Evolutionary conservation across 495 filamentous ascomycete genomes (phyloP).

Genomic region (Cudoniella acicularis): DNA sequence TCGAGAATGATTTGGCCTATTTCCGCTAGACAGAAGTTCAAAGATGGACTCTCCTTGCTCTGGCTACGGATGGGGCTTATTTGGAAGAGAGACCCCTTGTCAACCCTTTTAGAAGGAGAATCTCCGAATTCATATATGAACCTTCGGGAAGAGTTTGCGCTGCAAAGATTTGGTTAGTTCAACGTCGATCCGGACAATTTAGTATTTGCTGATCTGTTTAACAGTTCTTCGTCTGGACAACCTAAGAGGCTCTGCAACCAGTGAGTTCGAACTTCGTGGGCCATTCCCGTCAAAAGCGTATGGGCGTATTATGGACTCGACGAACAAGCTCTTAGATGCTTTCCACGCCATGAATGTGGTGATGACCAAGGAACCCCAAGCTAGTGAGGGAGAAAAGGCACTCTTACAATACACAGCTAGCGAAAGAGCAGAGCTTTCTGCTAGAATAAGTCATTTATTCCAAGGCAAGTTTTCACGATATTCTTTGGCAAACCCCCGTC

Average conservation of each 20-base stretch:
- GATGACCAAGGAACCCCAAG: conserved; percentile 72
- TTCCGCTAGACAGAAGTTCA: conserved; percentile 78
- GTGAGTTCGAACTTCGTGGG: conserved; percentile 79
- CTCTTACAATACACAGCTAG: conserved; percentile 73
- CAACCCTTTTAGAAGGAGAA: conserved; percentile 56
- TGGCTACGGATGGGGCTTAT: conserved; percentile 94
- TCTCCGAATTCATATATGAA: conserved; percentile 68
- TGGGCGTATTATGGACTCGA: conserved; percentile 69
- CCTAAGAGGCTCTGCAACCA: conserved; percentile 66
- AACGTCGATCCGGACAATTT: too few species aligned
- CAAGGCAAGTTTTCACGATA: conserved; percentile 53
- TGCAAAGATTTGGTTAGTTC: conserved; percentile 45
- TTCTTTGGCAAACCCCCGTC: background rate
- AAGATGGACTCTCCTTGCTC: conserved; percentile 77
- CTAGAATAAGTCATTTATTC: conserved; percentile 88
- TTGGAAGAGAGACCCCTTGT: conserved; percentile 93
- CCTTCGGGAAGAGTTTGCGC: conserved; percentile 71
- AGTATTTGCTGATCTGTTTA: conserved; percentile 20
- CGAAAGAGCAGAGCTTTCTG: conserved; percentile 76
- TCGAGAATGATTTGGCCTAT: conserved; percentile 92
- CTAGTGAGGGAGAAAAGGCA: conserved; percentile 73
- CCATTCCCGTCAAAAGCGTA: conserved; percentile 74
- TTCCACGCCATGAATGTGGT: conserved; percentile 96
- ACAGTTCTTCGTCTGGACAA: conserved; percentile 64
- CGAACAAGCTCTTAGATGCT: conserved; percentile 78